Evolutionary conservation across 177 flowering plant genomes (phyloP).

Genomic region (Vitis hybrid): DNA sequence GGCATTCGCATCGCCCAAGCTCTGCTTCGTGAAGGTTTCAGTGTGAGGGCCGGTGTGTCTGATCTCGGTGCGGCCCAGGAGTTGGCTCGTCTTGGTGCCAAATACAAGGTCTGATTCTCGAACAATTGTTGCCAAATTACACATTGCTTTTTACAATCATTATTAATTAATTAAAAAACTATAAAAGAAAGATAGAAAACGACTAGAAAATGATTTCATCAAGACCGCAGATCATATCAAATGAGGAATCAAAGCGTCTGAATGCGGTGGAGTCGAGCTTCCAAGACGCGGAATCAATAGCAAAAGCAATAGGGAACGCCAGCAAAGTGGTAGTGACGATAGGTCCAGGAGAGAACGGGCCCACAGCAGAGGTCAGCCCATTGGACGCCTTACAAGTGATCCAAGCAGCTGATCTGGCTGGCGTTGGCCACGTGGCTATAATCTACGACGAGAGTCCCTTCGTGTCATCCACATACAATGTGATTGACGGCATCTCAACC

Average conservation of each 20-base stretch:
- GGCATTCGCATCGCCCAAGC: conserved; percentile 80
- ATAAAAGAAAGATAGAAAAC: background rate
- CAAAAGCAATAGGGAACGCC: conserved; percentile 94
- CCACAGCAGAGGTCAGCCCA: conserved; percentile 48
- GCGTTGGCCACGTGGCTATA: conserved; percentile 81
- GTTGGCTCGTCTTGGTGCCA: conserved; percentile 73
- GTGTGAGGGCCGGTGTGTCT: conserved; percentile 88
- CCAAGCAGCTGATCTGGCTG: conserved; percentile 77
- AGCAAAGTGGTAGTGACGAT: conserved; percentile 89
- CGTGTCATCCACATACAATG: conserved; percentile 47
- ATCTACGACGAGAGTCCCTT: conserved; percentile 44
- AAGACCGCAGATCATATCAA: conserved; percentile 62
- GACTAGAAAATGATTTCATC: background rate
- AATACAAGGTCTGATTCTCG: conserved; percentile 62
- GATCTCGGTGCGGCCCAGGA: conserved; percentile 86
- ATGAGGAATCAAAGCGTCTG: conserved; percentile 67
- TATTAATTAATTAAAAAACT: no score
- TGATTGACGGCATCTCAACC: conserved; percentile 69
- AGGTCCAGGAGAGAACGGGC: conserved; percentile 75
- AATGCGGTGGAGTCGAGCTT: conserved; percentile 80
- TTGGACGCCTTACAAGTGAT: conserved; percentile 72
- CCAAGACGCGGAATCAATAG: conserved; percentile 64
- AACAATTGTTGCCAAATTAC: background rate
- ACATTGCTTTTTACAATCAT: background rate
- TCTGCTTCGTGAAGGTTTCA: conserved; percentile 75